Evolutionary conservation across 2,329 filamentous ascomycete species (phyloP).

Genomic region (Penicillium sp.): DNA sequence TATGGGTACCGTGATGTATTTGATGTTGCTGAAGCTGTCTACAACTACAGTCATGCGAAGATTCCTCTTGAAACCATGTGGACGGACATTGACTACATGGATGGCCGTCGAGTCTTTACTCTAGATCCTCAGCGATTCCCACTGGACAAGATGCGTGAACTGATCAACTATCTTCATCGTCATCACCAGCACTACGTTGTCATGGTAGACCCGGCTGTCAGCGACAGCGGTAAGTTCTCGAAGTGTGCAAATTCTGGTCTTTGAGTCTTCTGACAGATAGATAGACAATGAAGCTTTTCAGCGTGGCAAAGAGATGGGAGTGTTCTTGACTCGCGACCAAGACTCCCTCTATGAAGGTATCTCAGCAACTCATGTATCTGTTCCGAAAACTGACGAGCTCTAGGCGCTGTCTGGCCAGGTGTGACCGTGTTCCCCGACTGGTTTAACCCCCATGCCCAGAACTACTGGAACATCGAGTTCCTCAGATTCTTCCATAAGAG

Average conservation of each 20-base stretch:
- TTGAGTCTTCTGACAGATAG: conserved; percentile 1
- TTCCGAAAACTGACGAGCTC: conserved; percentile 1
- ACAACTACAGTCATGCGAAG: conserved; percentile 39
- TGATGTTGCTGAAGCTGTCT: conserved; percentile 41
- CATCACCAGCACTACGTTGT: conserved; percentile 65
- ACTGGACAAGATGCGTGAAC: conserved; percentile 51
- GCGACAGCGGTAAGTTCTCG: conserved; percentile 26
- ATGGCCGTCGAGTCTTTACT: conserved; percentile 36
- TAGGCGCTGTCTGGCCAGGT: conserved; percentile 74
- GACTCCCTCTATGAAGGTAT: conserved; percentile 49
- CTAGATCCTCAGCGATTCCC: conserved; percentile 37
- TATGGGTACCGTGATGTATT: conserved; percentile 55
- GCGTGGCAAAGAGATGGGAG: conserved; percentile 53
- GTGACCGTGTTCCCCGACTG: conserved; percentile 69
- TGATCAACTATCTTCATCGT: conserved; percentile 61
- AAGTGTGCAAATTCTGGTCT: not conserved
- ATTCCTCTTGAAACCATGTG: conserved; percentile 45
- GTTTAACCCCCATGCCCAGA: conserved; percentile 60
- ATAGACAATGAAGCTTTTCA: conserved; percentile 53
- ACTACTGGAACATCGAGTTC: conserved; percentile 68
- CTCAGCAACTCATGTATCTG: not conserved
- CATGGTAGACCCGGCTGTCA: conserved; percentile 63
- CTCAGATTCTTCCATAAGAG: conserved; percentile 57
- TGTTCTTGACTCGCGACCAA: conserved; percentile 52
- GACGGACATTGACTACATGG: conserved; percentile 45